Evolutionary conservation across 768 basidiomycete genomes (phyloP).

Genomic region (Russula vinacea): DNA sequence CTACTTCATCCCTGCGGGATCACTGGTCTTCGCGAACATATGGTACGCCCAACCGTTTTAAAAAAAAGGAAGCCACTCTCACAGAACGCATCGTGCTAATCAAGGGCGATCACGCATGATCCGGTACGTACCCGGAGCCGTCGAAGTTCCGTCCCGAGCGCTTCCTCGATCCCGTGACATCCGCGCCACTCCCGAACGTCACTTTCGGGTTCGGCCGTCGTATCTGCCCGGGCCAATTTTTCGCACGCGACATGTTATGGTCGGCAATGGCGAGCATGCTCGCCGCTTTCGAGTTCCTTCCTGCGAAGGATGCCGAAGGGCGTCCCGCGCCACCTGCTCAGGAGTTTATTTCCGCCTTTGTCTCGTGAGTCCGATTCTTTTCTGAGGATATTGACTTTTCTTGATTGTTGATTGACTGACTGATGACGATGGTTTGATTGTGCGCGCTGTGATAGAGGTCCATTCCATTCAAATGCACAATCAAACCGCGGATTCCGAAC

Average conservation of each 20-base stretch:
- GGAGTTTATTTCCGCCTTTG: conserved; percentile 1
- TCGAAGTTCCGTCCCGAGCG: conserved; percentile 19
- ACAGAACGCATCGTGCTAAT: background rate
- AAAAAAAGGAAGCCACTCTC: too few relatives aligned
- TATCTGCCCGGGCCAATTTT: conserved; percentile 16
- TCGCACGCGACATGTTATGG: conserved; percentile 14
- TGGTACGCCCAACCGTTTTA: conserved; percentile 6
- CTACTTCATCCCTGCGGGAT: conserved; percentile 18
- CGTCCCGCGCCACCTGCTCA: conserved; percentile 4
- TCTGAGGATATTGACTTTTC: background rate
- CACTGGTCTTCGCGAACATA: conserved; percentile 10
- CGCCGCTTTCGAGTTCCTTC: conserved; percentile 20
- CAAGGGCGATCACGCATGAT: conserved; percentile 16
- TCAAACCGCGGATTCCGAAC: conserved; percentile 14
- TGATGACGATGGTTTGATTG: background rate
- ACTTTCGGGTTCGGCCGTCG: conserved; percentile 22
- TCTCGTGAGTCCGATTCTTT: conserved; percentile 10
- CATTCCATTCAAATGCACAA: conserved; percentile 20
- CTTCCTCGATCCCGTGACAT: conserved; percentile 17
- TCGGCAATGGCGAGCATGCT: conserved; percentile 19
- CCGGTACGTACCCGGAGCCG: conserved; percentile 11
- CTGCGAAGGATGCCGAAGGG: conserved; percentile 12
- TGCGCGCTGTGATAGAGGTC: conserved; percentile 5
- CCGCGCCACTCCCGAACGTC: background rate
- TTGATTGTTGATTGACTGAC: background rate